A percentile compares a stretch with the other conserved stretches of the same genome.
phyloP scores from a whole-genome alignment of 192 early-diverging fungal species.

The Pilobolus umbonatus region DNA sequence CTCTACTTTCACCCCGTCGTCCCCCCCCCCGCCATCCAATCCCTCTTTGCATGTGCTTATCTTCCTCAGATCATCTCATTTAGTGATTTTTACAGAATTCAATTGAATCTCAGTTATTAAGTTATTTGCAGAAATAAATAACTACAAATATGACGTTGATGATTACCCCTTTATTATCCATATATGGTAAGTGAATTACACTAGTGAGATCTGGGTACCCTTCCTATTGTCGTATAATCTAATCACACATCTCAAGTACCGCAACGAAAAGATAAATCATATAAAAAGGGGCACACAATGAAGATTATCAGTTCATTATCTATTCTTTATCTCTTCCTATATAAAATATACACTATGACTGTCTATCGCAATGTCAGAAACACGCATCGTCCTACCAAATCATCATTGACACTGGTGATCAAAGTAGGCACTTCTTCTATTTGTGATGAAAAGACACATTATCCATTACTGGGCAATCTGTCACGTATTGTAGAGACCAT shows the following conservation, averaged over 20 bases:
- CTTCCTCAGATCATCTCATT: conserved; percentile 86
- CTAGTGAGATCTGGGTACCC: too few relatives aligned
- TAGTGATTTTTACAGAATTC: too few relatives aligned
- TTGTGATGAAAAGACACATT: conserved; percentile 86
- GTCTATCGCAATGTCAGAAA: conserved; percentile 29
- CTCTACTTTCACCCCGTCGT: too few relatives aligned
- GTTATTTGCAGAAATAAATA: too few relatives aligned
- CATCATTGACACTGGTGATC: conserved; percentile 72
- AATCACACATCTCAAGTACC: too few relatives aligned
- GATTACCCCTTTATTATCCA: too few relatives aligned
- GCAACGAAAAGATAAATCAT: too few relatives aligned
- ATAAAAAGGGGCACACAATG: neutral
- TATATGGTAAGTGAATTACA: too few relatives aligned
- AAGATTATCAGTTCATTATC: neutral
- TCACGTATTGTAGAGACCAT: conserved; percentile 93
- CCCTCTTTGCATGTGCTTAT: conserved; percentile 79
- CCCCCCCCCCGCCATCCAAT: too few relatives aligned
- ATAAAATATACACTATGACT: conserved; percentile 6
- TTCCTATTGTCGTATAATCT: too few relatives aligned
- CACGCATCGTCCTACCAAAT: conserved; percentile 25
- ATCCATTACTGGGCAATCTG: conserved; percentile 81
- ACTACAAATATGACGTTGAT: too few relatives aligned
- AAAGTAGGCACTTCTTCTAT: conserved; percentile 96
- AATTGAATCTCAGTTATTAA: too few relatives aligned
- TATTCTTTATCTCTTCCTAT: neutral